Percentiles rank a stretch among this genome's conserved stretches.
Conservation (phyloP, 495 filamentous ascomycete genomes). For the Podospora conica region DNA sequence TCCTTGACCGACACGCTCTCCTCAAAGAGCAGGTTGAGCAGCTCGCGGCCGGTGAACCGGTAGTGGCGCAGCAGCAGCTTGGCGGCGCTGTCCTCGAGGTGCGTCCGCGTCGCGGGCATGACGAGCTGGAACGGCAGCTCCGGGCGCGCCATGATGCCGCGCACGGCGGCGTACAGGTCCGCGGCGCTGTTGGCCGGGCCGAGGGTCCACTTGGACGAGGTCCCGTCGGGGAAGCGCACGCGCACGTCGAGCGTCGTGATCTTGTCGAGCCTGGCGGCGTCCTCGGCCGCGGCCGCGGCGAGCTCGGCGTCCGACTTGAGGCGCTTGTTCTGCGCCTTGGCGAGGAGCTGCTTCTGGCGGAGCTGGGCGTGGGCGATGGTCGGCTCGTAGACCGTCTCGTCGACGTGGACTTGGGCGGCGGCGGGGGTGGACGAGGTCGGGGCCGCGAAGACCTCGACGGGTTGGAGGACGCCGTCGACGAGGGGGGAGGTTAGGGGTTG, state of each 20-base stretch:
- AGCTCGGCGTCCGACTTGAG: conserved; percentile 64
- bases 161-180: conserved; percentile 62
- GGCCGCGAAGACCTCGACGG: conserved; percentile 68
- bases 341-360: conserved; percentile 67
- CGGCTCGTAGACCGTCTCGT: conserved; percentile 73
- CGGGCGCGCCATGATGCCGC: conserved; percentile 41
- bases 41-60: conserved; percentile 57
- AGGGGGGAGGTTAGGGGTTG: conserved; percentile 2
- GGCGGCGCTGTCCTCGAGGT: conserved; percentile 29
- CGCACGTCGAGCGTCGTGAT: conserved; percentile 68
- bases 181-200: conserved; percentile 55
- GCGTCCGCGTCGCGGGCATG: conserved; percentile 24
- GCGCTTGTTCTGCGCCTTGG: conserved; percentile 58
- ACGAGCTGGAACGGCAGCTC: conserved; percentile 45
- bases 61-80: conserved; percentile 64
- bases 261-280: conserved; percentile 54
- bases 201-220: conserved; percentile 59
- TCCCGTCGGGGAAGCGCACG: conserved; percentile 82
- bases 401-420: conserved; percentile 58
- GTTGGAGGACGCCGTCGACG: conserved; percentile 28
- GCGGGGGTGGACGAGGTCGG: conserved; percentile 65
- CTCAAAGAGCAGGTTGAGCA: conserved; percentile 77
- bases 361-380: conserved; percentile 78
- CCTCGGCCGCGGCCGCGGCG: conserved; percentile 49
- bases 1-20: conserved; percentile 44